Conservation (phyloP, 371 early-diverging fungal species). For the Dichotomocladium elegans region DNA sequence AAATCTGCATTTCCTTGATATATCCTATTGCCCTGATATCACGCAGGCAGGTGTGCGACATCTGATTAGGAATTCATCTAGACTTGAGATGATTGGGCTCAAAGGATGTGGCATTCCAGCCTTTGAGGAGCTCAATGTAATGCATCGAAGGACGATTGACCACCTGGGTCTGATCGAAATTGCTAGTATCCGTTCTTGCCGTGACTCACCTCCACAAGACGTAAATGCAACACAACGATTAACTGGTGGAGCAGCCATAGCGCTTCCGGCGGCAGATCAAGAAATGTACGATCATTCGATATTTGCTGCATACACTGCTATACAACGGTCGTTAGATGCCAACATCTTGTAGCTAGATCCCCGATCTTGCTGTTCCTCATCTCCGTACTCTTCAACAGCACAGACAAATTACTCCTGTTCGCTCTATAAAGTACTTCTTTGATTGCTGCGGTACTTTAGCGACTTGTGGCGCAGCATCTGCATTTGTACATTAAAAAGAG, state of each 20-base stretch:
- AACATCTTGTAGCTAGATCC: constrained; percentile 7
- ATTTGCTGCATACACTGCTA: not conserved
- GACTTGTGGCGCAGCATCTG: no score
- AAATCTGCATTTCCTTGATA: constrained; percentile 22
- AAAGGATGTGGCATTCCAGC: constrained; percentile 22
- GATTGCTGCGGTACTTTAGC: no score
- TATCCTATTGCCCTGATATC: constrained; percentile 30
- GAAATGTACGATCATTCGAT: not conserved
- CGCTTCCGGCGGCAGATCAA: no score
- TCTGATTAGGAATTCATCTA: constrained; percentile 12
- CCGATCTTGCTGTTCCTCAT: not conserved
- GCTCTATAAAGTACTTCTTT: no score
- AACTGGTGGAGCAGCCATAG: no score
- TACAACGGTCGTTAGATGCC: constrained; percentile 6
- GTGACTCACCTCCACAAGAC: no score
- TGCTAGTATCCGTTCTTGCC: not conserved
- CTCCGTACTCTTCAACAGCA: not conserved
- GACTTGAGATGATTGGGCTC: constrained; percentile 35
- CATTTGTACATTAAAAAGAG: no score
- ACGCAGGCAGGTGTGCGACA: constrained; percentile 25
- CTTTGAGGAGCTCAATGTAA: not conserved
- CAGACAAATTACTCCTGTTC: no score
- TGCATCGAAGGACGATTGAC: constrained; percentile 1
- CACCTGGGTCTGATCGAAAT: constrained; percentile 5
- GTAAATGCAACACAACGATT: no score